Conservation (phyloP, 495 filamentous ascomycete genomes). For the Tricharina praecox region DNA sequence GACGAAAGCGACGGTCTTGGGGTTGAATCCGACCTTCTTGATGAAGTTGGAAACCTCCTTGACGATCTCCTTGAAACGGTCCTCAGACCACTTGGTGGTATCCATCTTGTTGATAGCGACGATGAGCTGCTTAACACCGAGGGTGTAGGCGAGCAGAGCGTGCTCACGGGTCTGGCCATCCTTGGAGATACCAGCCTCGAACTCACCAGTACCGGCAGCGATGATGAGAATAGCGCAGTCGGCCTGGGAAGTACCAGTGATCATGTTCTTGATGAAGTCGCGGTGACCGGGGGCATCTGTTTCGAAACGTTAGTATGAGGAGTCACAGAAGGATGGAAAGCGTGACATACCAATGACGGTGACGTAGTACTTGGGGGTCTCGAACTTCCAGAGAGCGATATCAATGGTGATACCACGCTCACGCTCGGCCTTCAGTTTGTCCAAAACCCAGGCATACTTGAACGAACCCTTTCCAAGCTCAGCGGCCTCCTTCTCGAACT, state of each 20-base stretch:
- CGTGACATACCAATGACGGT: conserved; percentile 77
- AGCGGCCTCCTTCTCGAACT: conserved; percentile 99
- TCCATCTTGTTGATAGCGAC: conserved; percentile 99
- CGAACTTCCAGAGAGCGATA: conserved; percentile 99
- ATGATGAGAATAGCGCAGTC: conserved; percentile 99
- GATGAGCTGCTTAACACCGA: conserved; percentile 99
- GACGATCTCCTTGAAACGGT: conserved; percentile 95
- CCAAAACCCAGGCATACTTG: conserved; percentile 99
- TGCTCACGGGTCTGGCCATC: conserved; percentile 99
- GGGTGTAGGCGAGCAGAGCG: conserved; percentile 98
- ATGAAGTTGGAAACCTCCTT: conserved; percentile 99
- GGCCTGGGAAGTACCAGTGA: conserved; percentile 99
- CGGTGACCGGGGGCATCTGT: conserved; percentile 95
- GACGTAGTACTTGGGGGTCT: conserved; percentile 96
- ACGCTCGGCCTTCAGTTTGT: conserved; percentile 99
- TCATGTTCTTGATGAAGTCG: conserved; percentile 99
- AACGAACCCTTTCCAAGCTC: conserved; percentile 99
- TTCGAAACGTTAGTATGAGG: conserved; percentile 11
- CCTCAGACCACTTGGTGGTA: conserved; percentile 94
- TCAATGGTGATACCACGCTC: conserved; percentile 99
- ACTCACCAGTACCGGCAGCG: conserved; percentile 99
- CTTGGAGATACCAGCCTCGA: conserved; percentile 99
- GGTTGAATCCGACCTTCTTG: conserved; percentile 99
- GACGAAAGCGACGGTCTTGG: conserved; percentile 93
- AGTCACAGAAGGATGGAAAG: not conserved